Evolutionary conservation across 495 filamentous ascomycete species (phyloP).

Genomic region (Barbatosphaeria neglecta): DNA sequence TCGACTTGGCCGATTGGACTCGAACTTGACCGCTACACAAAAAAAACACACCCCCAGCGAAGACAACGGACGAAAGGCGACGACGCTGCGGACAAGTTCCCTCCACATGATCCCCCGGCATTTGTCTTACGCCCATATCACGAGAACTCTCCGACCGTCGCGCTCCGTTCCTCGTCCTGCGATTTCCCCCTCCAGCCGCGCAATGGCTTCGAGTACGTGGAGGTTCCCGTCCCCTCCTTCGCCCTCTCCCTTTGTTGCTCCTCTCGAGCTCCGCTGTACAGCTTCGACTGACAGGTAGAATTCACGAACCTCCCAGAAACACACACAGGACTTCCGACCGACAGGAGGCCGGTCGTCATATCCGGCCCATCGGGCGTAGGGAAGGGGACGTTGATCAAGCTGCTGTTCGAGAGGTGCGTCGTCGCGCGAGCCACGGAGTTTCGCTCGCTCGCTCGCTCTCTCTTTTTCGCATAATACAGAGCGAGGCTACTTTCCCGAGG

Average conservation of each 20-base stretch:
- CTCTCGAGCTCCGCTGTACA: too few species aligned
- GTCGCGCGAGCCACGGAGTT: not conserved
- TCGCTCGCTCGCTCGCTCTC: not conserved
- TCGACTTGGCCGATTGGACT: too few species aligned
- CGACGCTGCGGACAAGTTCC: not conserved
- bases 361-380: conserved; percentile 79
- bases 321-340: conserved; percentile 20
- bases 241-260: not conserved
- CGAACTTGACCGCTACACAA: not conserved
- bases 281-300: too few species aligned
- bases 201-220: conserved; percentile 35
- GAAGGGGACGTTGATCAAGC: conserved; percentile 75
- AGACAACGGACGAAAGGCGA: not conserved
- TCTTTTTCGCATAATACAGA: conserved; percentile 25
- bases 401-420: conserved; percentile 38
- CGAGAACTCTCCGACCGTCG: not conserved
- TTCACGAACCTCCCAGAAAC: not conserved
- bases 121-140: not conserved
- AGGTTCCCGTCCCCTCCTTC: not conserved
- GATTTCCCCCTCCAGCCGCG: conserved; percentile 10
- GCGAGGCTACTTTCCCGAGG: too few species aligned
- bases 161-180: not conserved
- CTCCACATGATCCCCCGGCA: not conserved
- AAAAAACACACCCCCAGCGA: not conserved
- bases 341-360: conserved; percentile 63